Percentiles rank a stretch among this genome's conserved stretches.
Evolutionary conservation across 441 rosid species (phyloP).

Genomic region (Jatropha multifida): DNA sequence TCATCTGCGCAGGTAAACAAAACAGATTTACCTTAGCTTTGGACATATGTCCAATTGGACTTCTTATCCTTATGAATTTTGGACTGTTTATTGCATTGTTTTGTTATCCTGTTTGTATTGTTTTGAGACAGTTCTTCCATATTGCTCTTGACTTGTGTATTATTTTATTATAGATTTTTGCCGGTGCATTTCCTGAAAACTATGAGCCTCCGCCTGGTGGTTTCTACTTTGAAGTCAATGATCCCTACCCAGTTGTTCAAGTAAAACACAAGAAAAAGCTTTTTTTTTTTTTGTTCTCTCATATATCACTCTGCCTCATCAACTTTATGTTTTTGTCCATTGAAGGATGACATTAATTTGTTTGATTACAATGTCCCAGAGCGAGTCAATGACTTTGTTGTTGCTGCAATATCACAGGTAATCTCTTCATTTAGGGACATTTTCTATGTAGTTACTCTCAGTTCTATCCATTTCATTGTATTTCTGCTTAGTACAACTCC

Average conservation of each 20-base stretch:
- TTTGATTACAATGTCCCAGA: slow-evolving; percentile 99
- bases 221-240: slow-evolving; percentile 96
- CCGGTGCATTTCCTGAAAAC: slow-evolving; percentile 93
- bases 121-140: slow-evolving; percentile 3
- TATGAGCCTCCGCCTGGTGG: slow-evolving; percentile 97
- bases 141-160: slow-evolving; percentile 22
- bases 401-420: slow-evolving; percentile 96
- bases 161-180: slow-evolving; percentile 69
- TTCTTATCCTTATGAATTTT: not conserved
- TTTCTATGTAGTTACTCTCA: not conserved
- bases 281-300: slow-evolving; percentile 2
- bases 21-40: slow-evolving; percentile 9
- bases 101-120: not conserved
- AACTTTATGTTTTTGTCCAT: slow-evolving; percentile 26
- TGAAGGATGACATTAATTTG: slow-evolving; percentile 75
- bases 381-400: slow-evolving; percentile 83
- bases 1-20: slow-evolving; percentile 76
- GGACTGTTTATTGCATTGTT: not conserved
- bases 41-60: slow-evolving; percentile 6
- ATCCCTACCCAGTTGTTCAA: slow-evolving; percentile 76
- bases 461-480: not conserved
- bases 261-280: slow-evolving; percentile 40
- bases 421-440: not conserved
- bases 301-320: slow-evolving; percentile 20
- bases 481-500: not conserved